phyloP scores from a whole-genome alignment of 2,329 filamentous ascomycete species.

The Bipolaris sorokiniana region DNA sequence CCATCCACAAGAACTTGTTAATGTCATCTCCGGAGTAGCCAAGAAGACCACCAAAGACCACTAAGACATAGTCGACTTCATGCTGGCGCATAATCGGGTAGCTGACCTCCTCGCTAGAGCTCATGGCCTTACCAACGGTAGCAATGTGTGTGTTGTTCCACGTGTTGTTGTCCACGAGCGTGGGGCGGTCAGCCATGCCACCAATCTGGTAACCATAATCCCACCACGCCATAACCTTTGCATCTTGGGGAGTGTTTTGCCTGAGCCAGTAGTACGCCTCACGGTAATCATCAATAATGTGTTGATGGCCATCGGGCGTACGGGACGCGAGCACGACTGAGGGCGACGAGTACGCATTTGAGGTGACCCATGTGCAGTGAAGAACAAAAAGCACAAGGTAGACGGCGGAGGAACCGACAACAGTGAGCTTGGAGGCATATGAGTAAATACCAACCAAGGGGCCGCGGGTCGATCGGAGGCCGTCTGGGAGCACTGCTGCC shows the following conservation, averaged over 20 bases:
- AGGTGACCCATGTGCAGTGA: conserved; percentile 99
- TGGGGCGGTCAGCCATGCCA: conserved; percentile 97
- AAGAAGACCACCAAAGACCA: conserved; percentile 93
- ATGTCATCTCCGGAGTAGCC: conserved; percentile 99
- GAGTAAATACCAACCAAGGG: conserved; percentile 86
- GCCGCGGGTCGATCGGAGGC: conserved; percentile 72
- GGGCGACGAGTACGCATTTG: conserved; percentile 97
- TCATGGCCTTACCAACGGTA: conserved; percentile 98
- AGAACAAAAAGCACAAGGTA: conserved; percentile 94
- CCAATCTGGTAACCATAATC: conserved; percentile 99
- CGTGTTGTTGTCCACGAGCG: conserved; percentile 98
- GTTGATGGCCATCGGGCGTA: conserved; percentile 91
- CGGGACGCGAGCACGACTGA: conserved; percentile 94
- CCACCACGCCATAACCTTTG: conserved; percentile 99
- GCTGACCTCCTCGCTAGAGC: conserved; percentile 94
- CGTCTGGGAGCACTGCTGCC: conserved; percentile 59
- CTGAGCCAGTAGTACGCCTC: conserved; percentile 99
- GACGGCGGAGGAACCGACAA: conserved; percentile 72
- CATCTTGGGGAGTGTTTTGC: conserved; percentile 92
- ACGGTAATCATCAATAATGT: conserved; percentile 99
- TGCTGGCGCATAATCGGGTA: conserved; percentile 99
- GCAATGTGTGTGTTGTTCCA: conserved; percentile 99
- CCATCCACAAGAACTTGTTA: conserved; percentile 99
- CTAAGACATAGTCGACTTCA: conserved; percentile 97
- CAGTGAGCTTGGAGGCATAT: conserved; percentile 76